These are phyloP conservation scores for Amanita inopinata DNA, from an alignment of 768 basidiomycete genomes.

Conservation along the genomic window DNA sequence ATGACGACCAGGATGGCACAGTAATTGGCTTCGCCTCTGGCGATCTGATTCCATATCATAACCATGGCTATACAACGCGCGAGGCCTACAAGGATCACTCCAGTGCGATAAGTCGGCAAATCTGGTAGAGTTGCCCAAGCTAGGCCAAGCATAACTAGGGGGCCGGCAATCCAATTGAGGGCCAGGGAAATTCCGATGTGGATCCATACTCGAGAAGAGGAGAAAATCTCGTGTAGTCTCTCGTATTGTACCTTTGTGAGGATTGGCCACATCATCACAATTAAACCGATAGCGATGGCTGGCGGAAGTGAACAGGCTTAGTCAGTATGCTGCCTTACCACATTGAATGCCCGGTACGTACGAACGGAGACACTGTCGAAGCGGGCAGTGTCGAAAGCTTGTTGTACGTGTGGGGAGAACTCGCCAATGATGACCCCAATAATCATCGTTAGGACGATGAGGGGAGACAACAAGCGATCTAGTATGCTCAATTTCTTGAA, in stretches of 20 bases:
- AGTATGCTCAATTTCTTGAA: slow-evolving; percentile 16
- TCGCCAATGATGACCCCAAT: slow-evolving; percentile 67
- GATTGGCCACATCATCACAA: slow-evolving; percentile 86
- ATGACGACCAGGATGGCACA: slow-evolving; percentile 75
- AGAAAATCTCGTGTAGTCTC: slow-evolving; percentile 45
- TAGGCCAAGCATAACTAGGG: slow-evolving; percentile 74
- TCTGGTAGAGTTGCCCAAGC: slow-evolving; percentile 85
- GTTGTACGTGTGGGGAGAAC: slow-evolving; percentile 48
- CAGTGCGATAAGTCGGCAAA: slow-evolving; percentile 60
- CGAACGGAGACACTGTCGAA: slow-evolving; percentile 70
- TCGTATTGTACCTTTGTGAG: slow-evolving; percentile 75
- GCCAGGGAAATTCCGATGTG: slow-evolving; percentile 60
- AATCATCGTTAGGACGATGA: slow-evolving; percentile 67
- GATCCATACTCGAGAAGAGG: slow-evolving; percentile 44
- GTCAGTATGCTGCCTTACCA: not conserved
- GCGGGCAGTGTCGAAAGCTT: slow-evolving; percentile 49
- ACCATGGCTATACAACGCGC: slow-evolving; percentile 70
- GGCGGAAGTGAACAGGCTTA: not conserved
- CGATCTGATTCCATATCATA: slow-evolving; percentile 75
- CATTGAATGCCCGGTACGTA: slow-evolving; percentile 42
- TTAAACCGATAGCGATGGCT: slow-evolving; percentile 77
- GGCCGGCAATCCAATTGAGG: slow-evolving; percentile 76
- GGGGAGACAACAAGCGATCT: slow-evolving; percentile 27
- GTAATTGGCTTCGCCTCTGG: slow-evolving; percentile 57
- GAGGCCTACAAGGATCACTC: slow-evolving; percentile 77